Evolutionary conservation across 768 basidiomycete genomes (phyloP), one percentile per base, ranked within the genome.

Genomic region (Psilocybe tampanensis): DNA sequence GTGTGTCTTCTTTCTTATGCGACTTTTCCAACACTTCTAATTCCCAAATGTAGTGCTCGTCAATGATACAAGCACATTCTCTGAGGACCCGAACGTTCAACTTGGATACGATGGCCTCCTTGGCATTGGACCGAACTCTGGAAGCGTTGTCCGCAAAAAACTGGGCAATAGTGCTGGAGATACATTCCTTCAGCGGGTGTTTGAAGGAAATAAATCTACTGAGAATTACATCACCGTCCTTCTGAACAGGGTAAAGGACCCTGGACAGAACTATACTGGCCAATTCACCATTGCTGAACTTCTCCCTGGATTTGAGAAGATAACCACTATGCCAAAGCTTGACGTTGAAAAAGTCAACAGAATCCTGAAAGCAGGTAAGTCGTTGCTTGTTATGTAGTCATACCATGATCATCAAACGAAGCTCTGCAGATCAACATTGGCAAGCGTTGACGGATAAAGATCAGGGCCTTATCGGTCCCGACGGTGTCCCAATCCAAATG

Each of bases 111-210:
- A 86, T 55, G 90, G 90, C 39, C 81, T 92, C 18, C 74, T 92
- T 24, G 90, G 90, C 21, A 80, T 92, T 17, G 90, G 90, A n/a
- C 90, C 90, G 26, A 89, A 89, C 72, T 70, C 80, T 22, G 88
- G 86, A 44, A 90, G 88, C 49, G 73, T 81, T 41, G 81, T 92
- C 59, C 79, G 76, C 55, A 76, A 84, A 58, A 84, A 83, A 52
- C 66, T 90, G 42, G 56, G 60, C 17, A 77, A 76, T 8, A 60
- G 66, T 52, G 64, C 77, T 7, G 89, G 81, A 19, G 80, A 89
- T 74, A 84, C 78, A 22, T 70, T 86, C 12, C 75, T 93, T 15
- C 82, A 84, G 63, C 81, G 78, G 61, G 84, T 90, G 56, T 93
- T 93, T 68, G 70, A 80, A 56, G 77, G 83, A 55, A 81, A 83